phyloP scores from a whole-genome alignment of 768 basidiomycete genomes.

The Leccinum boreale region DNA sequence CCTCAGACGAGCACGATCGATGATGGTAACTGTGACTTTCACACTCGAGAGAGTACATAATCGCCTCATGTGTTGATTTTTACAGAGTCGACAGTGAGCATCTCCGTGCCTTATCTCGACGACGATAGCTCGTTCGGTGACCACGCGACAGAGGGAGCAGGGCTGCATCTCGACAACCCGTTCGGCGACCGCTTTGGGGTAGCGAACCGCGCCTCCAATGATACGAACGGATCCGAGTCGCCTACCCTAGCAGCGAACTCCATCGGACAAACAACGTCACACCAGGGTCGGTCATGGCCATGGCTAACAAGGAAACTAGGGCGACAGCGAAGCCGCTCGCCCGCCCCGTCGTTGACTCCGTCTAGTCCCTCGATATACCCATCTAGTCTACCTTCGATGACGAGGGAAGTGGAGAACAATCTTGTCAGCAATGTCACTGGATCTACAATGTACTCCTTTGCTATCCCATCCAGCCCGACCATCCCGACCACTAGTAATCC shows the following conservation, averaged over 20 bases:
- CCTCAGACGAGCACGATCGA: slow-evolving; percentile 18
- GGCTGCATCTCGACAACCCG: not conserved
- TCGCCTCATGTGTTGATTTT: not conserved
- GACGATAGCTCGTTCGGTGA: not conserved
- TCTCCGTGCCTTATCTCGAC: not conserved
- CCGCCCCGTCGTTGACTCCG: slow-evolving; percentile 31
- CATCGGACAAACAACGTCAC: slow-evolving; percentile 1
- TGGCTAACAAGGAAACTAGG: slow-evolving; percentile 15
- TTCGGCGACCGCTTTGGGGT: not conserved
- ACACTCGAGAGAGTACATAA: not conserved
- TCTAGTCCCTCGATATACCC: slow-evolving; percentile 55
- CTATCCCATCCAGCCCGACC: not conserved
- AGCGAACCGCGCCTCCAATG: too few species aligned
- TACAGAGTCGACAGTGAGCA: not conserved
- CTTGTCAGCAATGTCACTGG: slow-evolving; percentile 12
- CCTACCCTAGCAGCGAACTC: slow-evolving; percentile 3
- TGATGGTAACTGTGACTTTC: slow-evolving; percentile 5
- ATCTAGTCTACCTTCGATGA: slow-evolving; percentile 36
- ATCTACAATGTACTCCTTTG: not conserved
- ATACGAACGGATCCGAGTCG: too few species aligned
- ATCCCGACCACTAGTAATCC: not conserved
- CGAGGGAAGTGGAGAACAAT: slow-evolving; percentile 10
- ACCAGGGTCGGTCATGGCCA: slow-evolving; percentile 12
- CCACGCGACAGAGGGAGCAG: not conserved
- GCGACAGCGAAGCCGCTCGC: slow-evolving; percentile 8